These are phyloP conservation scores for Davidsoniella virescens DNA, from an alignment of 2,329 filamentous ascomycete species.

Conservation along the genomic window DNA sequence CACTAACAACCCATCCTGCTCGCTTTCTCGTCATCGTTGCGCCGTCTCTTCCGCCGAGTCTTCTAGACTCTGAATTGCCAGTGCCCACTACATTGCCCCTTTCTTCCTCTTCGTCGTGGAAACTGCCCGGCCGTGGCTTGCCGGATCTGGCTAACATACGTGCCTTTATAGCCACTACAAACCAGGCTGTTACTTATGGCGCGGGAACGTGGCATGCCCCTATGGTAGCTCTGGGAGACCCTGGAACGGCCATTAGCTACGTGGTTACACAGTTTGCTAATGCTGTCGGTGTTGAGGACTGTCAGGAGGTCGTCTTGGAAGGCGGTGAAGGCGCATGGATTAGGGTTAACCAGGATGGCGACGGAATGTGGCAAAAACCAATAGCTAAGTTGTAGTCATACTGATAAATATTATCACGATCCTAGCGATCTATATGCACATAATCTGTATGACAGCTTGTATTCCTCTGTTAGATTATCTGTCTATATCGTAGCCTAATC, in stretches of 20 bases:
- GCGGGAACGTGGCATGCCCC: constrained; percentile 91
- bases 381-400: neutral
- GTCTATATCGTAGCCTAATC: no score
- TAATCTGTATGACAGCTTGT: neutral
- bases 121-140: constrained; percentile 42
- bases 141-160: constrained; percentile 56
- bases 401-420: neutral
- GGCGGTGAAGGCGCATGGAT: neutral
- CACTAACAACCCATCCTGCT: constrained; percentile 36
- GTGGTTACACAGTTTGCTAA: constrained; percentile 82
- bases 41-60: constrained; percentile 43
- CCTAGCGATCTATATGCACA: neutral
- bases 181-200: constrained; percentile 81
- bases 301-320: constrained; percentile 48
- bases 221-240: constrained; percentile 67
- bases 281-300: constrained; percentile 68
- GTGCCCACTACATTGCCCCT: constrained; percentile 15
- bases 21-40: constrained; percentile 79
- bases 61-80: constrained; percentile 14
- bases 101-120: constrained; percentile 15
- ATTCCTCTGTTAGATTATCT: no score
- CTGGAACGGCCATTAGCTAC: constrained; percentile 54
- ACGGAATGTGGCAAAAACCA: neutral
- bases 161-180: constrained; percentile 63
- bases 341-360: neutral